phyloP scores from a whole-genome alignment of 495 filamentous ascomycete genomes.

The Pyronema omphalodes region DNA sequence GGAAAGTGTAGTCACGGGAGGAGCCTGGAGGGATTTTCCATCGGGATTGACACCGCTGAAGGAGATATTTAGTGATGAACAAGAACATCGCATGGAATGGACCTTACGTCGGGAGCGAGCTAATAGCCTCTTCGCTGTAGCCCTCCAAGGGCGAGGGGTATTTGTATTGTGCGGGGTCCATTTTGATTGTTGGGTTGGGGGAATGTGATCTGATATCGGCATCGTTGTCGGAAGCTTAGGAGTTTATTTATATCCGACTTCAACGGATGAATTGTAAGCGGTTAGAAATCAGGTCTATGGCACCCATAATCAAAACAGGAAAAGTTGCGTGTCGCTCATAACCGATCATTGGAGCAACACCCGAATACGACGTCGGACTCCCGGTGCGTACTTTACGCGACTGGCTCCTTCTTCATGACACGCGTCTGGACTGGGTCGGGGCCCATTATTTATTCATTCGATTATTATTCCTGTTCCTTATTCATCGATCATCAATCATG shows the following conservation, averaged over 20 bases:
- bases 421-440: no score
- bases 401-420: no score
- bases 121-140: slow-evolving; percentile 35
- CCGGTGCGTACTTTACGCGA: no score
- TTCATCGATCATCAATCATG: no score
- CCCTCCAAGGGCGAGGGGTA: slow-evolving; percentile 52
- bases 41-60: slow-evolving; percentile 35
- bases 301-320: no score
- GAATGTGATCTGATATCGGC: neutral
- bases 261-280: neutral
- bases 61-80: neutral
- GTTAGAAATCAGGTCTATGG: neutral
- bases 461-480: no score
- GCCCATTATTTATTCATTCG: no score
- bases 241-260: neutral
- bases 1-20: slow-evolving; percentile 36
- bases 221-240: neutral
- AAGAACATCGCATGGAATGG: neutral
- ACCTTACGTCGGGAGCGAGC: slow-evolving; percentile 43
- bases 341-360: no score
- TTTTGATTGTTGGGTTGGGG: neutral
- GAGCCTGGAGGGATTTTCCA: slow-evolving; percentile 49
- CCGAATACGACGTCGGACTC: no score
- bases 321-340: no score
- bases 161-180: slow-evolving; percentile 28